Conservation (phyloP, 345 rosid genomes). For the Moricandia arvensis region DNA sequence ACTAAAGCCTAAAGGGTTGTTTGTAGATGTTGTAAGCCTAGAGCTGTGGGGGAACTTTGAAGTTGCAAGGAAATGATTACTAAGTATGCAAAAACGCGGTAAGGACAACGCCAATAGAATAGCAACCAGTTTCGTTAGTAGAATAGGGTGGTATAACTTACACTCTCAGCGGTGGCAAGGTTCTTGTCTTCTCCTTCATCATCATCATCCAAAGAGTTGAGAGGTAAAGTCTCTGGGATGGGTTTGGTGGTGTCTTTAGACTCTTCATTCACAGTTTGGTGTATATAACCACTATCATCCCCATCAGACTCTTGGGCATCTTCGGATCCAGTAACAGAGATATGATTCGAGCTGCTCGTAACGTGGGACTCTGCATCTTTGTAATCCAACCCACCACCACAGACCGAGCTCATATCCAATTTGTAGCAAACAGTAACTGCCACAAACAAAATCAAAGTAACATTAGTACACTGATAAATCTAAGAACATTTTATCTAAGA, state of each 20-base stretch:
- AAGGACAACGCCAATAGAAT: not conserved
- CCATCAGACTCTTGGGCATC: constrained; percentile 45
- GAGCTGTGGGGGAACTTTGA: too few species aligned
- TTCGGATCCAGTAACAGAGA: constrained; percentile 31
- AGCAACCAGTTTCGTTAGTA: not conserved
- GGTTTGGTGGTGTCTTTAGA: constrained; percentile 23
- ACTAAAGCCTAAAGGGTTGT: not conserved
- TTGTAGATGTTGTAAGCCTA: not conserved
- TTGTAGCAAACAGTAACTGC: constrained; percentile 14
- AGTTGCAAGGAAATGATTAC: not conserved
- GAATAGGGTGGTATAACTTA: not conserved
- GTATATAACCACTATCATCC: constrained; percentile 38
- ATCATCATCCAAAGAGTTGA: constrained; percentile 28
- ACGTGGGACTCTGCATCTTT: constrained; percentile 41
- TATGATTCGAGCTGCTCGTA: constrained; percentile 24
- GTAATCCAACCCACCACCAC: constrained; percentile 26
- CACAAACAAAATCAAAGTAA: not conserved
- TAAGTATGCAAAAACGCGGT: not conserved
- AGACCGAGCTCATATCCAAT: constrained; percentile 45
- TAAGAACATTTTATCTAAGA: not conserved
- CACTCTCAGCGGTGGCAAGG: constrained; percentile 39
- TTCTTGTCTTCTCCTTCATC: constrained; percentile 35
- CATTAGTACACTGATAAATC: too few species aligned
- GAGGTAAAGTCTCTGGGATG: constrained; percentile 22
- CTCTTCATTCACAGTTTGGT: constrained; percentile 37